Evolutionary conservation across 2,329 filamentous ascomycete genomes (phyloP).

Genomic region (Penicillium capsulatum): DNA sequence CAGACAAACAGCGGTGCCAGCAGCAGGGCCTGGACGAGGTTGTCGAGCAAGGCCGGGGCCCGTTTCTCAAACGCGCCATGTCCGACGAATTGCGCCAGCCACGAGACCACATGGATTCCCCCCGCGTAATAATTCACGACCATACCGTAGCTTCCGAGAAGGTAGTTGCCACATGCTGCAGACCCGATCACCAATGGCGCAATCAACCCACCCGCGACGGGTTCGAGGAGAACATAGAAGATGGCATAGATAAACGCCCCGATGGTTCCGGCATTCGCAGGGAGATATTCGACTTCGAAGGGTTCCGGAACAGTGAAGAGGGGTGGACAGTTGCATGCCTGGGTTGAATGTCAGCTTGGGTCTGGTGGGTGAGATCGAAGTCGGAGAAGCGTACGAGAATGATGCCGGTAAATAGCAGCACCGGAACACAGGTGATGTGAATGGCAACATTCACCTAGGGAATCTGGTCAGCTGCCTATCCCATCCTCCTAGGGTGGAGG

Average conservation of each 20-base stretch:
- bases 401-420: constrained; percentile 57
- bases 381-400: constrained; percentile 50
- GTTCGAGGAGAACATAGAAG: constrained; percentile 88
- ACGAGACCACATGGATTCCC: constrained; percentile 66
- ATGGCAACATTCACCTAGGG: constrained; percentile 60
- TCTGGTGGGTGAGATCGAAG: neutral
- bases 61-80: constrained; percentile 85
- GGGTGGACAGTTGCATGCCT: constrained; percentile 56
- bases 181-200: constrained; percentile 70
- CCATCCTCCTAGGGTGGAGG: constrained; percentile 1
- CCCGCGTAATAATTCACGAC: constrained; percentile 63
- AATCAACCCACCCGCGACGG: constrained; percentile 77
- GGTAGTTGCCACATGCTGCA: constrained; percentile 70
- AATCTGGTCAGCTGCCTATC: neutral
- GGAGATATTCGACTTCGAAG: constrained; percentile 54
- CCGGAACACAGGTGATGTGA: constrained; percentile 61
- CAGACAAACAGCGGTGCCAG: constrained; percentile 95
- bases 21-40: constrained; percentile 85
- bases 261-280: constrained; percentile 57
- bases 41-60: constrained; percentile 84
- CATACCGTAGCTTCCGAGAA: constrained; percentile 60
- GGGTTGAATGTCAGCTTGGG: constrained; percentile 2
- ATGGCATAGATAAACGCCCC: constrained; percentile 62
- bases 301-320: constrained; percentile 52
- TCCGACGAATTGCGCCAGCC: constrained; percentile 87